A percentile compares a stretch with the other conserved stretches of the same genome.
These are phyloP conservation scores for Zymoseptoria ardabiliae DNA, from an alignment of 2,329 filamentous ascomycete genomes.

Conservation along the genomic window DNA sequence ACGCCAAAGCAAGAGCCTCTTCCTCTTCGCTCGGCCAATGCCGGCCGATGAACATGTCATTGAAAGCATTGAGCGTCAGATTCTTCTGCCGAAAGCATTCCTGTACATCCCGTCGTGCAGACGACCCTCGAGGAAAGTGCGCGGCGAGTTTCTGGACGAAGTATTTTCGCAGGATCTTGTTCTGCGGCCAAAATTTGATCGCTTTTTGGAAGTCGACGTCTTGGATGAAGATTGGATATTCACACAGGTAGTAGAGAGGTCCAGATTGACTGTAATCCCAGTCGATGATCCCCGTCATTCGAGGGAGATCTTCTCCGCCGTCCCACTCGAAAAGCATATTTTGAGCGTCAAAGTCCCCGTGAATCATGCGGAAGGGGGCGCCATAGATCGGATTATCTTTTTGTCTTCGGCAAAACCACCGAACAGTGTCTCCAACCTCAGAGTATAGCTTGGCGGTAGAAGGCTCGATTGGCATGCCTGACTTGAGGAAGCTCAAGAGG, in stretches of 20 bases:
- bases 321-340: constrained; percentile 7
- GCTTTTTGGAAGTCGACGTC: neutral
- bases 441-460: neutral
- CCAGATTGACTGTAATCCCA: constrained; percentile 12
- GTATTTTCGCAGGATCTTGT: constrained; percentile 8
- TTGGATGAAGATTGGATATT: constrained; percentile 10
- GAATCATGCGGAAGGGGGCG: constrained; percentile 8
- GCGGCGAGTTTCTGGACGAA: constrained; percentile 3
- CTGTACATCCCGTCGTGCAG: constrained; percentile 1
- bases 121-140: neutral
- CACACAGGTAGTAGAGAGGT: constrained; percentile 9
- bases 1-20: neutral
- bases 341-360: constrained; percentile 11
- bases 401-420: neutral
- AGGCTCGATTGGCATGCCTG: neutral
- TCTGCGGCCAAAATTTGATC: constrained; percentile 1
- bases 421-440: neutral
- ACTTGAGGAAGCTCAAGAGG: constrained; percentile 1
- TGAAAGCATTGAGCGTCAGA: neutral
- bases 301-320: neutral
- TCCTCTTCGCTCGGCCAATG: neutral
- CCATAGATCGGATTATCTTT: neutral
- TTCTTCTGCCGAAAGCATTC: constrained; percentile 8
- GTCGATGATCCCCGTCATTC: constrained; percentile 12
- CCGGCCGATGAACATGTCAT: neutral